phyloP scores from a whole-genome alignment of 106 monocot genomes.

The Apostasia ramifera region DNA sequence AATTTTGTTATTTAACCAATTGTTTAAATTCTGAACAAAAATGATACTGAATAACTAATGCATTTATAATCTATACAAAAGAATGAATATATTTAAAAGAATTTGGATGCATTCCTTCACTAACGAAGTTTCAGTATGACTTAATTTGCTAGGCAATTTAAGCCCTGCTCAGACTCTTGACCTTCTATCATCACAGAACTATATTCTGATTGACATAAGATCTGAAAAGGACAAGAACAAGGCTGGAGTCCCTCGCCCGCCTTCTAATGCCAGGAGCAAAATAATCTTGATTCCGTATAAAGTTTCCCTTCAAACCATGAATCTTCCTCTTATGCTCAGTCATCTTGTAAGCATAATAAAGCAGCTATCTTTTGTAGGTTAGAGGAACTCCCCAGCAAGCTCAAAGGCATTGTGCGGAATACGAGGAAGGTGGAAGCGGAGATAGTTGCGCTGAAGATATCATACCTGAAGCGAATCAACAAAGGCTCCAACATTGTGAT shows the following conservation, averaged over 20 bases:
- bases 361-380: slow-evolving; percentile 29
- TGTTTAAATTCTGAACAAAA: no score
- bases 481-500: slow-evolving; percentile 76
- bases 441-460: slow-evolving; percentile 80
- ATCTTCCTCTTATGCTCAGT: background rate
- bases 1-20: no score
- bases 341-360: background rate
- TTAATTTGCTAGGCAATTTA: slow-evolving; percentile 47
- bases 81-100: no score
- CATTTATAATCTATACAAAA: no score
- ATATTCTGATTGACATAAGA: slow-evolving; percentile 74
- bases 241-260: slow-evolving; percentile 74
- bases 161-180: slow-evolving; percentile 81
- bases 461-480: slow-evolving; percentile 75
- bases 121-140: background rate
- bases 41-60: no score
- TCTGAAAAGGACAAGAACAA: slow-evolving; percentile 82
- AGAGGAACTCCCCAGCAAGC: slow-evolving; percentile 83
- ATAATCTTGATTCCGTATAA: slow-evolving; percentile 74
- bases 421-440: slow-evolving; percentile 82
- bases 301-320: slow-evolving; percentile 1
- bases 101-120: background rate
- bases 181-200: slow-evolving; percentile 44
- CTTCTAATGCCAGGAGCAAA: slow-evolving; percentile 67
- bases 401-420: slow-evolving; percentile 61